phyloP scores from a whole-genome alignment of 179 eudicot genomes.

The Sideroxylon spinosum region DNA sequence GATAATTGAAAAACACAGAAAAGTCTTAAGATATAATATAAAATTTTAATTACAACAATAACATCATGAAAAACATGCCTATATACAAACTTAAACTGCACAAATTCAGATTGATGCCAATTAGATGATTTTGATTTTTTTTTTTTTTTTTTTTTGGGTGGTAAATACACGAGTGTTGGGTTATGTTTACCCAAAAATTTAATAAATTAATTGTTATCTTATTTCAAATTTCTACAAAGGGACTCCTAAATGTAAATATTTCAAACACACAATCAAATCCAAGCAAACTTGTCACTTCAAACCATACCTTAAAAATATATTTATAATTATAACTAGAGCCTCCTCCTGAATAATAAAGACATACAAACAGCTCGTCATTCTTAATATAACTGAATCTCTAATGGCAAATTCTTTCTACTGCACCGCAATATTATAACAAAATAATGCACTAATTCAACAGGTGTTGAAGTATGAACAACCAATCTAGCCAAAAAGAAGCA shows the following conservation, averaged over 20 bases:
- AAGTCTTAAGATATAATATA: too few species aligned
- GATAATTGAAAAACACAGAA: too few species aligned
- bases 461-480: background rate
- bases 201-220: background rate
- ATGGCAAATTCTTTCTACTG: too few species aligned
- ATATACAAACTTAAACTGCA: too few species aligned
- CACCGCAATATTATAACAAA: background rate
- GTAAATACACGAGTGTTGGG: too few species aligned
- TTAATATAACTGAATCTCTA: background rate
- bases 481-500: background rate
- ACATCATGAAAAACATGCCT: too few species aligned
- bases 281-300: background rate
- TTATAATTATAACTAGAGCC: background rate
- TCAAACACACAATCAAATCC: background rate
- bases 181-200: too few species aligned
- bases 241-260: background rate
- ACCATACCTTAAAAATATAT: background rate
- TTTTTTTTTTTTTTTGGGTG: too few species aligned
- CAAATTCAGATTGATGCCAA: too few species aligned
- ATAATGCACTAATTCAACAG: background rate
- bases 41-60: too few species aligned
- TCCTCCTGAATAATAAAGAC: background rate
- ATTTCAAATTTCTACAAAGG: background rate
- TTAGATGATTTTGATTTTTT: too few species aligned
- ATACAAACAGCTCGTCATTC: background rate